Percentiles rank a stretch among this genome's conserved stretches.
Conservation (phyloP, 179 eudicot genomes). For the Spinacia oleracea region DNA sequence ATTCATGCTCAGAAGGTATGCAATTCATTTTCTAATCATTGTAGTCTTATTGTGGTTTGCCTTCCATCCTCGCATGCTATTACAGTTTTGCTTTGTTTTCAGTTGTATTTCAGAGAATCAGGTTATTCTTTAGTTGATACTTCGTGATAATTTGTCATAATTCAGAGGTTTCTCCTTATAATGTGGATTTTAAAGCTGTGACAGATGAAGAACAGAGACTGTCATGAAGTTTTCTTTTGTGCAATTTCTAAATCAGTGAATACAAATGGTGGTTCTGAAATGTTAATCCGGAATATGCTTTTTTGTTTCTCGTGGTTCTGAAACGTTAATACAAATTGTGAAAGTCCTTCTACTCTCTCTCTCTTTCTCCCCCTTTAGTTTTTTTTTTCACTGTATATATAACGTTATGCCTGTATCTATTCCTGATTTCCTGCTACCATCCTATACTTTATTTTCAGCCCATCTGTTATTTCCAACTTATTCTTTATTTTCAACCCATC, state of each 20-base stretch:
- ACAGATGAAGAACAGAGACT: not conserved
- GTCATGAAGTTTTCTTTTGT: not conserved
- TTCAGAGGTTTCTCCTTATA: not conserved
- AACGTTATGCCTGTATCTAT: not conserved
- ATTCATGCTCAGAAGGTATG: slow-evolving; percentile 56
- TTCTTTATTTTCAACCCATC: not conserved
- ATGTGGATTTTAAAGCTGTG: not conserved
- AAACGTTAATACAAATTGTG: not conserved
- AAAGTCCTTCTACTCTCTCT: not conserved
- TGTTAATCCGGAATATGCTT: not conserved
- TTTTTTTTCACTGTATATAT: not conserved
- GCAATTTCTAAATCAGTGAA: not conserved
- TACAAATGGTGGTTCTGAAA: no score
- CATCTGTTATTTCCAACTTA: not conserved
- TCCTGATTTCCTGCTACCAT: not conserved
- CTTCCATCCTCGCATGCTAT: not conserved
- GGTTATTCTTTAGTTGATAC: not conserved
- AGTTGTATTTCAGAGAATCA: not conserved
- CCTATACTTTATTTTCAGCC: not conserved
- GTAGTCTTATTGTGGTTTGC: not conserved
- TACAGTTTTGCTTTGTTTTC: not conserved
- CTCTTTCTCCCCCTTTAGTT: not conserved
- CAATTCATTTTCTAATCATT: not conserved
- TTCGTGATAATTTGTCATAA: not conserved
- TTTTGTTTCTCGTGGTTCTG: not conserved